These are phyloP conservation scores for Decorospora gaudefroyi DNA, from an alignment of 2,329 filamentous ascomycete species.

Conservation along the genomic window DNA sequence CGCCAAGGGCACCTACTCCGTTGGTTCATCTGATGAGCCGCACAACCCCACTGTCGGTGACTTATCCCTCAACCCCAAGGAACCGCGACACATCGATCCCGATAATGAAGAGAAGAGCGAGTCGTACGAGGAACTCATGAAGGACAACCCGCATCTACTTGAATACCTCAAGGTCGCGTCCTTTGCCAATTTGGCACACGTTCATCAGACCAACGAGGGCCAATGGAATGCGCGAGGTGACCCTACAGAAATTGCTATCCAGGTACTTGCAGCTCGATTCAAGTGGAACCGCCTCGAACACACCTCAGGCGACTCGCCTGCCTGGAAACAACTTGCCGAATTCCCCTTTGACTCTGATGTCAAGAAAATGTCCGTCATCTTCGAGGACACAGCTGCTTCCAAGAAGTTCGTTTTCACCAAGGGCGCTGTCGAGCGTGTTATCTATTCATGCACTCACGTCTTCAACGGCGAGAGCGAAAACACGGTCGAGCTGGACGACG, in stretches of 20 bases:
- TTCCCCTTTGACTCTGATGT: slow-evolving; percentile 74
- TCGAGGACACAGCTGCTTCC: slow-evolving; percentile 47
- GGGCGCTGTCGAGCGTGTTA: slow-evolving; percentile 70
- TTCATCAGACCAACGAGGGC: slow-evolving; percentile 51
- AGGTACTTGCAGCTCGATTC: slow-evolving; percentile 74
- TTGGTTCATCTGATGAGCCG: slow-evolving; percentile 37
- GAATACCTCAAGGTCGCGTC: slow-evolving; percentile 44
- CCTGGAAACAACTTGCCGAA: slow-evolving; percentile 58
- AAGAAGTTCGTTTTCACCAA: slow-evolving; percentile 62
- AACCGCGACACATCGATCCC: slow-evolving; percentile 35
- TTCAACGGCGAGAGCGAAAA: slow-evolving; percentile 57
- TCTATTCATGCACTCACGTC: slow-evolving; percentile 54
- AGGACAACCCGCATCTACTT: slow-evolving; percentile 36
- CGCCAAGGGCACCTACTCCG: slow-evolving; percentile 40
- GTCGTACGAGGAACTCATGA: slow-evolving; percentile 30
- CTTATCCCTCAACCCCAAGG: slow-evolving; percentile 36
- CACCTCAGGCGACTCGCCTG: slow-evolving; percentile 32
- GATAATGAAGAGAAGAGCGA: slow-evolving; percentile 33
- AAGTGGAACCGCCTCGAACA: slow-evolving; percentile 59
- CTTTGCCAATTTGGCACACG: slow-evolving; percentile 57
- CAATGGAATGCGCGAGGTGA: slow-evolving; percentile 44
- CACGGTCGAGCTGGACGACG: slow-evolving; percentile 54
- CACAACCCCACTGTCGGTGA: slow-evolving; percentile 41
- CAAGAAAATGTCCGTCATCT: slow-evolving; percentile 76
- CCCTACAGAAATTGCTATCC: slow-evolving; percentile 70